Evolutionary conservation across 768 basidiomycete species (phyloP).

Genomic region (Leccinum fibrillosum): DNA sequence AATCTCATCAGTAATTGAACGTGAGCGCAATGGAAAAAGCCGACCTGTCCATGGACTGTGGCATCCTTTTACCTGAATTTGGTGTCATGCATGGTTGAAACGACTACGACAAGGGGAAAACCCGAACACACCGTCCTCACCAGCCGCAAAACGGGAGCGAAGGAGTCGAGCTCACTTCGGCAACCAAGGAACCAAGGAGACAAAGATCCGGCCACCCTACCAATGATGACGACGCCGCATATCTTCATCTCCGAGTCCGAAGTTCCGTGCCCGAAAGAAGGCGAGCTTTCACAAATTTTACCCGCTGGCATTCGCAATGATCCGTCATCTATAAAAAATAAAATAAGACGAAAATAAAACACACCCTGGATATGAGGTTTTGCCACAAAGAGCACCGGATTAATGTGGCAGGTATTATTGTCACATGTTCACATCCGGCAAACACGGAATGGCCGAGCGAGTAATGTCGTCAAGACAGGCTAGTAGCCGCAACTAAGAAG

Average conservation of each 20-base stretch:
- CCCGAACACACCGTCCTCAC: no score
- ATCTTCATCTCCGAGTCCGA: background rate
- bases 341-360: background rate
- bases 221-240: no score
- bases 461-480: background rate
- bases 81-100: no score
- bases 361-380: background rate
- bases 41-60: background rate
- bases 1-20: background rate
- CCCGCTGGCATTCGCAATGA: conserved; percentile 2
- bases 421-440: background rate
- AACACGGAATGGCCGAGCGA: background rate
- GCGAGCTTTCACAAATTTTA: background rate
- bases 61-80: background rate
- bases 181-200: background rate
- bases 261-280: conserved; percentile 8
- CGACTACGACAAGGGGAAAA: no score
- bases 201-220: background rate
- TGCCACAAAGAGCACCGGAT: background rate
- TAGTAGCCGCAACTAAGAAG: background rate
- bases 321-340: background rate
- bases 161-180: no score
- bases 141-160: no score
- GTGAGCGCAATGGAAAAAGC: background rate
- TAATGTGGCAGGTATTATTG: conserved; percentile 3